Evolutionary conservation across 2,329 filamentous ascomycete genomes (phyloP).

Genomic region (Ophiostoma sp.): DNA sequence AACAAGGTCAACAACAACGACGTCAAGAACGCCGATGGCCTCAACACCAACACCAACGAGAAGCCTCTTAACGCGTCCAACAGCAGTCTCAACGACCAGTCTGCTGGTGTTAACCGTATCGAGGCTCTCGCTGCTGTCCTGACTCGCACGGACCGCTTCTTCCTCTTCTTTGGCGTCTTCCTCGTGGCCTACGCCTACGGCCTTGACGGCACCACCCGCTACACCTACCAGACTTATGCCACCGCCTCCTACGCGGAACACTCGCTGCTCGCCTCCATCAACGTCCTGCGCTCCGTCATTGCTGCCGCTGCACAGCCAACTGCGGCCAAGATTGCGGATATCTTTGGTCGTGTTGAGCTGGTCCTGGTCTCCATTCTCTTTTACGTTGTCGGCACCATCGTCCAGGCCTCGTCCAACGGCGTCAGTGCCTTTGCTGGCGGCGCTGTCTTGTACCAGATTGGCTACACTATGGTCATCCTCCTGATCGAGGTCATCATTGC

Average conservation of each 20-base stretch:
- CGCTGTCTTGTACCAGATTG: slow-evolving; percentile 62
- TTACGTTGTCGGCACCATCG: slow-evolving; percentile 41
- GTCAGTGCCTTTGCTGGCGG: slow-evolving; percentile 54
- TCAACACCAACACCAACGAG: not conserved
- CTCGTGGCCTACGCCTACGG: slow-evolving; percentile 65
- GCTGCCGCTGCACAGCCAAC: slow-evolving; percentile 43
- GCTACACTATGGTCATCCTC: slow-evolving; percentile 62
- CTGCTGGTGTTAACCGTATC: slow-evolving; percentile 59
- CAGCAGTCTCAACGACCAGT: slow-evolving; percentile 34
- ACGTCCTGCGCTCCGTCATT: slow-evolving; percentile 40
- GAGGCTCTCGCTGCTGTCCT: slow-evolving; percentile 57
- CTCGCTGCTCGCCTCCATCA: slow-evolving; percentile 58
- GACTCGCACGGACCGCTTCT: slow-evolving; percentile 47
- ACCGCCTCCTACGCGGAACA: slow-evolving; percentile 53
- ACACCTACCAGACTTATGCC: slow-evolving; percentile 57
- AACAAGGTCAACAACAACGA: not conserved
- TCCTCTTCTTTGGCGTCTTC: slow-evolving; percentile 62
- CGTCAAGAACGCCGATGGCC: not conserved
- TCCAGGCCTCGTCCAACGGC: slow-evolving; percentile 56
- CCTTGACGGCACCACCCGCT: slow-evolving; percentile 58
- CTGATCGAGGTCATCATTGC: slow-evolving; percentile 65
- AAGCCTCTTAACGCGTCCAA: not conserved
- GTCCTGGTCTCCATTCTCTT: slow-evolving; percentile 57
- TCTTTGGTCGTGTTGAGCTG: slow-evolving; percentile 62
- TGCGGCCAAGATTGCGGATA: slow-evolving; percentile 62